A percentile compares a stretch with the other conserved stretches of the same genome.
Evolutionary conservation across 148 eudicot species (phyloP).

Genomic region (Vaccinium corymbosum): DNA sequence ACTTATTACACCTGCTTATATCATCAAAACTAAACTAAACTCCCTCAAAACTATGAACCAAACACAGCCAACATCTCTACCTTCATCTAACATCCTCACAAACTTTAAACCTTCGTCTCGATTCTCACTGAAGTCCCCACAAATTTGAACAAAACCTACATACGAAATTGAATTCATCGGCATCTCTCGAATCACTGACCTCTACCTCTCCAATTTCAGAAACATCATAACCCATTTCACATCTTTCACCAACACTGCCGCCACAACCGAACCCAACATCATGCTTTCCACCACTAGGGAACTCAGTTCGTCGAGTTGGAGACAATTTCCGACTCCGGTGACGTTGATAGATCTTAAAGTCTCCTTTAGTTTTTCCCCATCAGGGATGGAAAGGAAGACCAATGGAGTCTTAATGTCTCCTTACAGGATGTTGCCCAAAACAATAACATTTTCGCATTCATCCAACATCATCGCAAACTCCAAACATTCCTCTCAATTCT

Average conservation of each 20-base stretch:
- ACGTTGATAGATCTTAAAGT: constrained; percentile 25
- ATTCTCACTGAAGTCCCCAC: constrained; percentile 32
- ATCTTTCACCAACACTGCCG: constrained; percentile 32
- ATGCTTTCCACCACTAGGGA: constrained; percentile 11
- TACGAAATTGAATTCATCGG: constrained; percentile 33
- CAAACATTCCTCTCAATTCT: constrained; percentile 27
- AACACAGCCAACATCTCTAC: too few species aligned
- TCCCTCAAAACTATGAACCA: too few species aligned
- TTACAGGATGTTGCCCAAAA: constrained; percentile 27
- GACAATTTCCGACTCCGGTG: constrained; percentile 23
- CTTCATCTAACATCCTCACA: too few species aligned
- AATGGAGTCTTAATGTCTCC: neutral
- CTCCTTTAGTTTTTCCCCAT: constrained; percentile 50
- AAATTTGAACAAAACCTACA: constrained; percentile 33
- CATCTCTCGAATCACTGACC: constrained; percentile 29
- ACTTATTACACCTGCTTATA: too few species aligned
- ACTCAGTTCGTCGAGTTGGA: constrained; percentile 28
- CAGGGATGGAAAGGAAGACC: constrained; percentile 36
- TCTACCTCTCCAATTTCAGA: constrained; percentile 42
- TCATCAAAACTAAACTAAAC: too few species aligned
- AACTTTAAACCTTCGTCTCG: constrained; percentile 23
- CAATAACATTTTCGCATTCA: constrained; percentile 54
- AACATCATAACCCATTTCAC: constrained; percentile 39
- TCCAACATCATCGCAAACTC: constrained; percentile 56
- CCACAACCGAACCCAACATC: neutral